Conservation (phyloP, 2,329 filamentous ascomycete species). For the Arthrocladium fulminans region DNA sequence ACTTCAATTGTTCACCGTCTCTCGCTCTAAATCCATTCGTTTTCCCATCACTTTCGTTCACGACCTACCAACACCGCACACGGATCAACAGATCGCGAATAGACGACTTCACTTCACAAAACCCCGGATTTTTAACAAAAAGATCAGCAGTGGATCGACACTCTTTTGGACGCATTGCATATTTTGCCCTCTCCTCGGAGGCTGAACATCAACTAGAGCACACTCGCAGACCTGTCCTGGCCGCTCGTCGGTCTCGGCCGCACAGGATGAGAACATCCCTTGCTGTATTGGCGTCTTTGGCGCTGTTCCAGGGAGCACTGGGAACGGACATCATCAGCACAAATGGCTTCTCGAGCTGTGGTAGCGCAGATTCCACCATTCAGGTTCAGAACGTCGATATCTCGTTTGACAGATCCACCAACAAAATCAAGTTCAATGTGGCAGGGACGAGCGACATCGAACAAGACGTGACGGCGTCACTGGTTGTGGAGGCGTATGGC, state of each 20-base stretch:
- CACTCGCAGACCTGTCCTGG: neutral
- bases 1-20: conserved; percentile 1
- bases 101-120: too few relatives aligned
- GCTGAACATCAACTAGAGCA: neutral
- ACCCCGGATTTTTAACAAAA: too few relatives aligned
- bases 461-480: conserved; percentile 70
- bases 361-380: conserved; percentile 46
- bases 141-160: too few relatives aligned
- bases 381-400: conserved; percentile 67
- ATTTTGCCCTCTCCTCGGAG: too few relatives aligned
- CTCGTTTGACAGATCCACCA: conserved; percentile 65
- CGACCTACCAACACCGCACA: neutral
- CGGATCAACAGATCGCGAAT: neutral
- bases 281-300: conserved; percentile 13
- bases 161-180: too few relatives aligned
- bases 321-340: conserved; percentile 69
- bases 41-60: conserved; percentile 1
- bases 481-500: conserved; percentile 79
- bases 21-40: conserved; percentile 5
- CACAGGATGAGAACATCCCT: neutral
- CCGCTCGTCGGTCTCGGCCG: neutral
- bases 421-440: conserved; percentile 71
- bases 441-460: conserved; percentile 62
- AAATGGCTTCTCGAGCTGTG: conserved; percentile 68
- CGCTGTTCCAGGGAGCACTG: conserved; percentile 35